Percentiles rank a stretch among this genome's conserved stretches.
Evolutionary conservation across 306 rosid genomes (phyloP).

Genomic region (Medicago ruthenica): DNA sequence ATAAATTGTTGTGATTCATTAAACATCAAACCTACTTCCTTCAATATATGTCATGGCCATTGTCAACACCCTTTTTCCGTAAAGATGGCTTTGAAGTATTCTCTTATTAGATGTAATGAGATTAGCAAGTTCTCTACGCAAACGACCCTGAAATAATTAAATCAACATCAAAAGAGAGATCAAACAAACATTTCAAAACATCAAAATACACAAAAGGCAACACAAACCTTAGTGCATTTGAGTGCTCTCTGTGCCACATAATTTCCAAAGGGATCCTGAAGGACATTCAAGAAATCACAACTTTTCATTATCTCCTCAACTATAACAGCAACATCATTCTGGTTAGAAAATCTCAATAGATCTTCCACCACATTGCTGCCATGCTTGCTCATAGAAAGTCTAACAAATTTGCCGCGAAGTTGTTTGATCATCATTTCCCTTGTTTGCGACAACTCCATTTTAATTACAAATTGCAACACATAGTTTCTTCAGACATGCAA

Average conservation of each 20-base stretch:
- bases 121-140: background rate
- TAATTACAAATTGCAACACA: conserved; percentile 49
- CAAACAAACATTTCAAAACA: too few species aligned
- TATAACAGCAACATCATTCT: background rate
- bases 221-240: conserved; percentile 42
- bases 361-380: conserved; percentile 61
- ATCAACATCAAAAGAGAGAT: too few species aligned
- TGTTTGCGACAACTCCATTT: background rate
- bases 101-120: background rate
- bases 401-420: conserved; percentile 31
- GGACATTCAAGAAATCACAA: conserved; percentile 30
- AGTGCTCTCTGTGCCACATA: conserved; percentile 57
- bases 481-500: conserved; percentile 49
- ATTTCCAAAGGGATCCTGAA: conserved; percentile 51
- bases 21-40: background rate
- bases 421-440: background rate
- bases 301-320: conserved; percentile 38
- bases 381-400: conserved; percentile 48
- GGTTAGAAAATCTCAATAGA: conserved; percentile 18
- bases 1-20: background rate
- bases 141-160: conserved; percentile 16
- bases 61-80: conserved; percentile 25
- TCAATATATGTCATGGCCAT: background rate
- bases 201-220: too few species aligned
- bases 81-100: background rate